Conservation (phyloP, 139 green algal species). For the Micractinium conductrix region DNA sequence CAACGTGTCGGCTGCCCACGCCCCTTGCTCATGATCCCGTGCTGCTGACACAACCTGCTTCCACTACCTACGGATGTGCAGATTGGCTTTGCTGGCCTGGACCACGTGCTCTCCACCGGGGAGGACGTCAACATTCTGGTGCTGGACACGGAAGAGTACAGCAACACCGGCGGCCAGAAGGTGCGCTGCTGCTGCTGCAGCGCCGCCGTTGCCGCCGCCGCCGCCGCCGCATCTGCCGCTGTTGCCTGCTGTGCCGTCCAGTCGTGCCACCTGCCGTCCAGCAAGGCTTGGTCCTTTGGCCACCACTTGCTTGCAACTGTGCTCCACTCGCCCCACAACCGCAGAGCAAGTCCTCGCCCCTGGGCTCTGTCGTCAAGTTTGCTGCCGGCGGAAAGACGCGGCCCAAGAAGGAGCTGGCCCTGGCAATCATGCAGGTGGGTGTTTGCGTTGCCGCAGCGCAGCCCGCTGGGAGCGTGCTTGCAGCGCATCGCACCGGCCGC, state of each 20-base stretch:
- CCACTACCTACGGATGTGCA: background rate
- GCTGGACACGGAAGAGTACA: conserved; percentile 70
- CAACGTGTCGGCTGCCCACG: no score
- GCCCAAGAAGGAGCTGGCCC: conserved; percentile 59
- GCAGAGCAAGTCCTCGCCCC: conserved; percentile 61
- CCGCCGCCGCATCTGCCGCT: no score
- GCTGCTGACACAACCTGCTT: background rate
- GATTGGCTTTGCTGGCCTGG: conserved; percentile 67
- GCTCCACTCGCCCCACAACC: background rate
- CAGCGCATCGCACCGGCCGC: no score
- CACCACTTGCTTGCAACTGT: background rate
- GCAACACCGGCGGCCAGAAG: conserved; percentile 70
- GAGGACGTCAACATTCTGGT: conserved; percentile 68
- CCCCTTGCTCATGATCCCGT: no score
- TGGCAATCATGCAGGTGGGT: conserved; percentile 46
- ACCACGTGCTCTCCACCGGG: conserved; percentile 65
- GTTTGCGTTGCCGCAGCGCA: background rate
- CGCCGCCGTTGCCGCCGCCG: background rate
- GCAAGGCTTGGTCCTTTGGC: no score
- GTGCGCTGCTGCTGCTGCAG: background rate
- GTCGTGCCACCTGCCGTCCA: no score
- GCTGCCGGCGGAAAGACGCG: conserved; percentile 63
- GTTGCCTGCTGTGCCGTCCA: no score
- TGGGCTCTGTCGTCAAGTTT: conserved; percentile 66
- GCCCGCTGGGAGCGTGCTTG: no score